phyloP scores from a whole-genome alignment of 208 protist species.

The Acanthamoeba culbertsoni region DNA sequence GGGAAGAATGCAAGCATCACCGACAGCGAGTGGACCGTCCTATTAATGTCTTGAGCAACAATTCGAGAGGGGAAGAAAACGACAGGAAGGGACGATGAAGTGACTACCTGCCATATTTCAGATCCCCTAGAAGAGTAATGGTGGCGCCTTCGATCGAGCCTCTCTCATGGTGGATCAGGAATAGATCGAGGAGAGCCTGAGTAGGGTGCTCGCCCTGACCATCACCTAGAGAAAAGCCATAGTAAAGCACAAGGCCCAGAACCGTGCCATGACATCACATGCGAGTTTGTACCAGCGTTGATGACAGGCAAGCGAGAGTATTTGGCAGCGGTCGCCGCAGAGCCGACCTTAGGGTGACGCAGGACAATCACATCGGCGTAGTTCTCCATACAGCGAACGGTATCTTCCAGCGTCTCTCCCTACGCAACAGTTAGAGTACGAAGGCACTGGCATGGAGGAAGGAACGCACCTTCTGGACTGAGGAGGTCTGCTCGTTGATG shows the following conservation, averaged over 20 bases:
- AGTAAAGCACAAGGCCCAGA: no score
- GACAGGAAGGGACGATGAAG: no score
- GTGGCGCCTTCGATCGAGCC: conserved; percentile 89
- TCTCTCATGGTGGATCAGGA: conserved; percentile 94
- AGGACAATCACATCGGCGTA: conserved; percentile 92
- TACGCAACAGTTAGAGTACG: conserved; percentile 49
- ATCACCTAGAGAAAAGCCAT: conserved; percentile 79
- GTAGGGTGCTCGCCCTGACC: conserved; percentile 97
- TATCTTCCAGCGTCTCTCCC: conserved; percentile 85
- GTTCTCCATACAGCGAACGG: conserved; percentile 53
- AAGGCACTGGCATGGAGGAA: neutral
- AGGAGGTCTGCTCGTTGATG: conserved; percentile 69
- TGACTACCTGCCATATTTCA: conserved; percentile 91
- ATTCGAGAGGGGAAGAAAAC: no score
- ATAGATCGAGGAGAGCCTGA: conserved; percentile 92
- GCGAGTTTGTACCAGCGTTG: conserved; percentile 87
- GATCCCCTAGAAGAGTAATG: conserved; percentile 95
- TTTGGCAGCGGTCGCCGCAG: conserved; percentile 81
- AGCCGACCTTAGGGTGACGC: conserved; percentile 91
- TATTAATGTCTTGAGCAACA: no score
- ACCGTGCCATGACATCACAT: neutral
- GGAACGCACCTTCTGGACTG: conserved; percentile 61
- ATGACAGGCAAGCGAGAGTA: conserved; percentile 87
- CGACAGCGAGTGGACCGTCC: conserved; percentile 94
- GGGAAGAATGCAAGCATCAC: conserved; percentile 90